Base-by-base conservation (phyloP, 768 basidiomycete species). In the Lanmaoa pseudosensibilis region DNA sequence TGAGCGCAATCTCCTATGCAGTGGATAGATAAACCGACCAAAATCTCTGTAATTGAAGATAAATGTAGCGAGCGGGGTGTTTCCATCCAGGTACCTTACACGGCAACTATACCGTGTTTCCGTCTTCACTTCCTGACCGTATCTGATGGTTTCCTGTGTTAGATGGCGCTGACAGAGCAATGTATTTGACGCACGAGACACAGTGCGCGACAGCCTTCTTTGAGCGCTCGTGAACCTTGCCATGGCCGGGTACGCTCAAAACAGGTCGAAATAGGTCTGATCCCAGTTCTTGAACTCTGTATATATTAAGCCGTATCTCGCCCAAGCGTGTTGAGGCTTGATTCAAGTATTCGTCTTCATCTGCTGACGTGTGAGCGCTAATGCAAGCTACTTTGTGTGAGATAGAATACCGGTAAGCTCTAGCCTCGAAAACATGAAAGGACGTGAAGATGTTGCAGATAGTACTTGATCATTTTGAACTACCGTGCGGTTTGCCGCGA, bases 141-240 rank as follows among this genome's bases (percentile, higher is more conserved):
- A 73, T 23, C 70, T 71, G 32, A 18, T 44, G 13, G 15, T 44
- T 25, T 33, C 5, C 10, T 27, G 25, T n/a, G 47, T 62, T 12
- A 60, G 43, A 46, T 5, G 2, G 7, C 19, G 9, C 3, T n/a
- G 30, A 46, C 32, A 33, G 32, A 45, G 32, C 18, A 32, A 18
- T 15, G 10, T 5, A 30, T 11, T 41, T 10, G 40, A 63, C 72
- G 38, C 43, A 71, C 66, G 62, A 60, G 36, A 71, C 60, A 52
- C 68, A 64, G 10, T 71, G 68, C 1, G 68, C 60, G 11, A 73
- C 55, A 16, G 66, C 70, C 55, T 71, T 71, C 58, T 71, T 71
- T 27, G 66, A 59, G 27, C 68, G 68, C 23, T 71, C 72, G 37
- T 71, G 70, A 10, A 72, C 46, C 38, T 67, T 73, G 47, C 48